Evolutionary conservation across 2,329 filamentous ascomycete genomes (phyloP), one percentile per base, ranked within the genome.

Genomic region (Xylariaceae sp.): DNA sequence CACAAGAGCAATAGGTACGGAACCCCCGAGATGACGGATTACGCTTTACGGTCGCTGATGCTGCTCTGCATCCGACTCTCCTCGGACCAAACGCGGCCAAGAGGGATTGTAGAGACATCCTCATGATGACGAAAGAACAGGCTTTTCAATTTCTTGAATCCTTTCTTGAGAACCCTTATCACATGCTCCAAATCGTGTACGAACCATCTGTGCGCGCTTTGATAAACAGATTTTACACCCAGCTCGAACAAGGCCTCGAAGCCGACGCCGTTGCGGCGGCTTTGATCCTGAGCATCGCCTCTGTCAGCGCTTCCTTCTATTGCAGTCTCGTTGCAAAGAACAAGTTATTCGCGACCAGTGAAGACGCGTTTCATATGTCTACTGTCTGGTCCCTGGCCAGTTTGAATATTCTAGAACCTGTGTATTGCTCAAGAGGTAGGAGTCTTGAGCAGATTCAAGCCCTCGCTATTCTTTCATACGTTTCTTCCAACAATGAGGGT

Each of bases 401-500:
- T 2, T 55, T 68, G 17, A 60, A 67, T 25, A 56, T 69, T 4
- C 58, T 70, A 12, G 64, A 68, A n/a, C 53, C 66, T 3, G 27
- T 40, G 23, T 62, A 65, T n/a, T 54, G 62, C 8, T 56, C 53
- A 5, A 50, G 49, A 0, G 52, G 60, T 3, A 38, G 49, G 1
- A 65, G 61, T 2, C 43, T 73, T 2, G 66, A 70, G 38, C 59
- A 55, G 16, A 62, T 65, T 5, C 66, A 72, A 29, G 67, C 66
- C 6, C 60, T 67, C 39, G 49, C 67, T 4, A 58, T 72, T 36
- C 44, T 71, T 8, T 60, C 64, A 20, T 67, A 69, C 44, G 56
- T 67, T 6, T 49, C 69, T 2, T 67, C 66, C 43, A 70, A 69
- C 34, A 52, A 66, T 11, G 68, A 69, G 42, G 66, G 67, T 6